Percentiles rank a stretch among this genome's conserved stretches.
Conservation (phyloP, 768 basidiomycete genomes). For the Tricholoma hemisulphureum region DNA sequence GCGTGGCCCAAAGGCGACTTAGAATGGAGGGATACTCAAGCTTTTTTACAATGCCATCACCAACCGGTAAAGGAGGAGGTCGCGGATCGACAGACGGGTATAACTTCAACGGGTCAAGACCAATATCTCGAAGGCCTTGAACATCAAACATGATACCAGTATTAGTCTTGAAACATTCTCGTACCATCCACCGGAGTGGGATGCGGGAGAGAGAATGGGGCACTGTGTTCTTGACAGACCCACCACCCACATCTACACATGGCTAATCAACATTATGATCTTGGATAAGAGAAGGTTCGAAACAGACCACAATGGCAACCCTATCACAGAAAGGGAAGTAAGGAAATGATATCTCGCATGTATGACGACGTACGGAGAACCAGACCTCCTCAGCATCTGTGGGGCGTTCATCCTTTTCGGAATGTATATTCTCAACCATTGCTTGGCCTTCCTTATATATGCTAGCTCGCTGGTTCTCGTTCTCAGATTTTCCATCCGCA, state of each 20-base stretch:
- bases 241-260: slow-evolving; percentile 54
- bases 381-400: slow-evolving; percentile 64
- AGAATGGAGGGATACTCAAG: neutral
- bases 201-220: slow-evolving; percentile 48
- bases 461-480: slow-evolving; percentile 13
- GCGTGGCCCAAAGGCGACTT: neutral
- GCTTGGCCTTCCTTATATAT: slow-evolving; percentile 18
- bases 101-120: slow-evolving; percentile 42
- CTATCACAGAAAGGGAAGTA: slow-evolving; percentile 22
- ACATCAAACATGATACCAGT: slow-evolving; percentile 60
- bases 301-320: slow-evolving; percentile 48
- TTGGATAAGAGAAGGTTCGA: neutral
- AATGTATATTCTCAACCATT: slow-evolving; percentile 32
- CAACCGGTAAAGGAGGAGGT: slow-evolving; percentile 27
- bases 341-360: neutral
- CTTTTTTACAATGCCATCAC: slow-evolving; percentile 1
- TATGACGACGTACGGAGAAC: slow-evolving; percentile 47
- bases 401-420: slow-evolving; percentile 15
- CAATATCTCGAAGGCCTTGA: slow-evolving; percentile 42
- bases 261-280: neutral
- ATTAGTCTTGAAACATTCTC: slow-evolving; percentile 57
- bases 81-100: slow-evolving; percentile 36
- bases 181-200: slow-evolving; percentile 67
- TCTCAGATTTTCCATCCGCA: neutral
- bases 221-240: slow-evolving; percentile 45